Conservation (phyloP, 441 rosid genomes). For the Populus hybrid region DNA sequence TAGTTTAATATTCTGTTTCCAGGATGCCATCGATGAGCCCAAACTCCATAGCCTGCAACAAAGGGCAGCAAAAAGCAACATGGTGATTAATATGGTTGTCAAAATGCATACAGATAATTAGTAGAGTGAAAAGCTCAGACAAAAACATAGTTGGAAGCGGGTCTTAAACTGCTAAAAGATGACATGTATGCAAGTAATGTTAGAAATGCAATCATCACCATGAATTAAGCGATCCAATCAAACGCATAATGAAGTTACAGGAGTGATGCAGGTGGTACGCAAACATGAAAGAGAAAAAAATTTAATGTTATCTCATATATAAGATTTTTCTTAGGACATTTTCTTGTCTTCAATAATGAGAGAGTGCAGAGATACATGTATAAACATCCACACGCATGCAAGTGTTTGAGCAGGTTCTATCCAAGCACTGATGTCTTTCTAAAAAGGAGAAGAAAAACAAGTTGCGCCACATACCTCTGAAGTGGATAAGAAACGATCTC, state of each 20-base stretch:
- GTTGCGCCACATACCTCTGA: constrained; percentile 61
- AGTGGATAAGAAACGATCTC: constrained; percentile 75
- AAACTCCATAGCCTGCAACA: constrained; percentile 80
- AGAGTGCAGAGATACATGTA: background rate
- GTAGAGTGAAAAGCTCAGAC: background rate
- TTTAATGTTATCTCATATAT: background rate
- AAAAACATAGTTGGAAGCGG: background rate
- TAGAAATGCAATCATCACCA: background rate
- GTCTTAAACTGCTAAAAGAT: background rate
- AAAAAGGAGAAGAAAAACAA: constrained; percentile 1
- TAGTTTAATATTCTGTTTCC: constrained; percentile 66
- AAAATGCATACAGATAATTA: background rate
- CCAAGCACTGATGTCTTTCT: background rate
- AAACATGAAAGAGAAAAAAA: background rate
- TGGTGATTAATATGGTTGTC: background rate
- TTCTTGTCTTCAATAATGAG: background rate
- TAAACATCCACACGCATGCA: background rate
- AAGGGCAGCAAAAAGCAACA: background rate
- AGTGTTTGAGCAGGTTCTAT: background rate
- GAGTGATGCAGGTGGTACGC: background rate
- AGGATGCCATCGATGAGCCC: constrained; percentile 73
- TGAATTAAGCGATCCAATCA: background rate
- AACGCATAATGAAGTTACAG: background rate
- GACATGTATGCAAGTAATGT: background rate
- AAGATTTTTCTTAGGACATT: background rate